A percentile compares a stretch with the other conserved stretches of the same genome.
phyloP scores from a whole-genome alignment of 2,329 filamentous ascomycete species.

The Pseudonectria buxi region DNA sequence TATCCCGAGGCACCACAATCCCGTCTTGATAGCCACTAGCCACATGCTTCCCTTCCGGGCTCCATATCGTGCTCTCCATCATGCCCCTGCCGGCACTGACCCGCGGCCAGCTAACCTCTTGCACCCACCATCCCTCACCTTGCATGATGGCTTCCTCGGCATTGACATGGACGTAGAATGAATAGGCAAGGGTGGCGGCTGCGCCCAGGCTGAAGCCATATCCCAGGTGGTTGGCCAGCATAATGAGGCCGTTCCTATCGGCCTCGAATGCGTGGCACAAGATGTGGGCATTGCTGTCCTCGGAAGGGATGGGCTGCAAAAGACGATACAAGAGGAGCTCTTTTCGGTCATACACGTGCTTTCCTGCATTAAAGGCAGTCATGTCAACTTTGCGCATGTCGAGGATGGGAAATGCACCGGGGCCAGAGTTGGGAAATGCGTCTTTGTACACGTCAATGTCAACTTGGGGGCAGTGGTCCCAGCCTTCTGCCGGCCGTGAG shows the following conservation, averaged over 20 bases:
- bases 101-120: slow-evolving; percentile 44
- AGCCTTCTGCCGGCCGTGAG: slow-evolving; percentile 30
- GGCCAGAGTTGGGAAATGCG: slow-evolving; percentile 29
- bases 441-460: slow-evolving; percentile 37
- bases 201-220: slow-evolving; percentile 36
- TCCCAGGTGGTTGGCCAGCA: slow-evolving; percentile 43
- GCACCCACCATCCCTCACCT: slow-evolving; percentile 45
- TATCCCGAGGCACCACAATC: slow-evolving; percentile 26
- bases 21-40: slow-evolving; percentile 51
- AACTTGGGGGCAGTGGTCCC: slow-evolving; percentile 39
- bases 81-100: slow-evolving; percentile 39
- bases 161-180: slow-evolving; percentile 47
- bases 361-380: slow-evolving; percentile 35
- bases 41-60: slow-evolving; percentile 44
- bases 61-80: slow-evolving; percentile 47
- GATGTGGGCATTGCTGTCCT: slow-evolving; percentile 39
- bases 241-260: slow-evolving; percentile 48
- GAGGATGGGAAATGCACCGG: slow-evolving; percentile 41
- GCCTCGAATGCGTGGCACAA: slow-evolving; percentile 44
- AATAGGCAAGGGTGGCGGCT: slow-evolving; percentile 43
- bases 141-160: slow-evolving; percentile 41
- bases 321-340: slow-evolving; percentile 46
- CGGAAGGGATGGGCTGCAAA: slow-evolving; percentile 33
- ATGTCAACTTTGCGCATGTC: slow-evolving; percentile 52
- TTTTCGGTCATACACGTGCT: slow-evolving; percentile 36